Evolutionary conservation across 2,329 filamentous ascomycete genomes (phyloP), one percentile per base, ranked within the genome.

Genomic region (Botrytis fragariae): DNA sequence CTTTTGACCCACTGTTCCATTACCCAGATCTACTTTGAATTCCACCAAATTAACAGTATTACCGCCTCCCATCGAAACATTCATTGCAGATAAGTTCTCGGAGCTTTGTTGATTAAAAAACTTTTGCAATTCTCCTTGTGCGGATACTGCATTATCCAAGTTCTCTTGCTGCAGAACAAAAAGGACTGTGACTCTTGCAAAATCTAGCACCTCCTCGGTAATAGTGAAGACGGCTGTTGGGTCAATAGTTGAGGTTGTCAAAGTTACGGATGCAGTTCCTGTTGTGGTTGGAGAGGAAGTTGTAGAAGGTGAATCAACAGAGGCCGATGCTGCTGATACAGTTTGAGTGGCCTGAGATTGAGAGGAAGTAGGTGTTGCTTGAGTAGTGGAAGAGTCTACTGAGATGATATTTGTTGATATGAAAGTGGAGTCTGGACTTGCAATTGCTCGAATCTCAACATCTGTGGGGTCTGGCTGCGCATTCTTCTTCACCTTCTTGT

Each of bases 121-220:
- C 2, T 79, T 81, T 78, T 91, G 87, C 20, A 92, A 82, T 5
- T 81, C 79, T 12, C 81, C 82, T 78, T 91, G 90, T 0, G 89
- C 88, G 9, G 81, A 81, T 64, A 87, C 84, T 0, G 89, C 90
- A 57, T 83, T 82, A 45, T 83, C 80, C 1, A 90, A 77, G 8
- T 81, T 83, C 73, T 87, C 82, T 76, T 89, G 82, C 77, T 92
- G 88, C 3, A 92, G 82, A 39, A 92, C 83, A 76, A 85, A 91
- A 25, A 92, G 83, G 4, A 92, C 87, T 0, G 86, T 86, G 3
- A 91, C 85, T 5, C 90, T 85, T 0, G 89, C 87, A 82, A 92
- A 92, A 77, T 92, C 90, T 1, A 91, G 82, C 0, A 86, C 85
- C 68, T 88, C 84, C 72, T 90, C 84, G 1, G 87, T 88, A 20